Evolutionary conservation across 2,329 filamentous ascomycete species (phyloP), one percentile per base, ranked within the genome.

Genomic region (Stagonosporopsis chrysanthemi): DNA sequence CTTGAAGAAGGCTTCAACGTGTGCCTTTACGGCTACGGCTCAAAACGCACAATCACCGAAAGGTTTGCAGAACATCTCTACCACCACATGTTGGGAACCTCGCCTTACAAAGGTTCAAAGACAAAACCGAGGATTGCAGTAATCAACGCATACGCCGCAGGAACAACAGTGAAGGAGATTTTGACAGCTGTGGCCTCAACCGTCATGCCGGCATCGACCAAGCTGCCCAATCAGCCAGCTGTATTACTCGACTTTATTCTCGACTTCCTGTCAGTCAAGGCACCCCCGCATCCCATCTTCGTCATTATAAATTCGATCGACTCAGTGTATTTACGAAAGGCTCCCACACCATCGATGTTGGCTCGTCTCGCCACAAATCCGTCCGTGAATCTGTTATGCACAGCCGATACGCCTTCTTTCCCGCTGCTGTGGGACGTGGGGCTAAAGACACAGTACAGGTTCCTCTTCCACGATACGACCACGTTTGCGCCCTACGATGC

Each of bases 401-500:
- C 92, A 1, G 90, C 89, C 53, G 94, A 98, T 77, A 92, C 91
- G 8, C 92, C 93, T 6, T 91, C 90, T 68, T 97, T 97, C 70
- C 81, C 91, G 0, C 79, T 97, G 1, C 83, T 98, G 47, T 99
- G 94, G 93, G 92, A 97, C 77, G 88, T 91, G 50, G 88, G 88
- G 52, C 83, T 93, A n/a, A 89, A 90, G 43, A 89, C 91, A 15
- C 86, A 90, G 26, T 91, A 93, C 77, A 90, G 90, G 74, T 93
- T 97, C 66, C 81, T 92, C 26, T 97, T 96, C 77, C 95, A 99
- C 79, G 93, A 99, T 78, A 90, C 90, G 69, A 98, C 95, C 1
- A 98, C 95, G 0, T 97, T 97, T 71, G 82, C 85, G 0, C 84
- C 91, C 0, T 91, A 90, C 66, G 81, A 83, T 11, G 83, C 84